Conservation (phyloP, 495 filamentous ascomycete genomes). For the Friedmanniomyces endolithicus region DNA sequence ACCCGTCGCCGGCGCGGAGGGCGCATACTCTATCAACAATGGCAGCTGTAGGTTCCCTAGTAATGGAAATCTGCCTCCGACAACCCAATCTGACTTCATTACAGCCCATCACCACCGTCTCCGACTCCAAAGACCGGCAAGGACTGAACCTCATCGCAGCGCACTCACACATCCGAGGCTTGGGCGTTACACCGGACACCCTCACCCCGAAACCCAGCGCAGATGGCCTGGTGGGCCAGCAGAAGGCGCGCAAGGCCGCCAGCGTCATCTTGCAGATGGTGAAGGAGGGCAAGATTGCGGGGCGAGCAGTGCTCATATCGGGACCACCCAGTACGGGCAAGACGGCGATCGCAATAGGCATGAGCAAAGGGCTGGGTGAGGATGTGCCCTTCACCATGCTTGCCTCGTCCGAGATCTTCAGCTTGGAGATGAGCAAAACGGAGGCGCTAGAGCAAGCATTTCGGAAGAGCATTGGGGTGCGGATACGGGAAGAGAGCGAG, state of each 20-base stretch:
- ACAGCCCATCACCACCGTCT: slow-evolving; percentile 80
- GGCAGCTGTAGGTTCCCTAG: too few species aligned
- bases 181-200: slow-evolving; percentile 86
- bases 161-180: slow-evolving; percentile 92
- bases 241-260: slow-evolving; percentile 90
- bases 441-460: slow-evolving; percentile 97
- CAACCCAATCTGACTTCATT: neutral
- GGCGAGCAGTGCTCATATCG: slow-evolving; percentile 86
- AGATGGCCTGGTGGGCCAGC: slow-evolving; percentile 93
- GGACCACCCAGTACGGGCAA: slow-evolving; percentile 97
- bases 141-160: slow-evolving; percentile 94
- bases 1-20: too few species aligned
- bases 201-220: slow-evolving; percentile 76
- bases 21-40: too few species aligned
- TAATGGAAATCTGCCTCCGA: too few species aligned
- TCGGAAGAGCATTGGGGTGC: slow-evolving; percentile 87
- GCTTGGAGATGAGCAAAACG: slow-evolving; percentile 96
- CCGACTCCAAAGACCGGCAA: slow-evolving; percentile 85
- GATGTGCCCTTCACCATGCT: slow-evolving; percentile 96
- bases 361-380: slow-evolving; percentile 85
- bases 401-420: slow-evolving; percentile 92
- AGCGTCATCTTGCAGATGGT: slow-evolving; percentile 96
- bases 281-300: slow-evolving; percentile 95
- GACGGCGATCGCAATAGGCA: slow-evolving; percentile 96
- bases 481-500: slow-evolving; percentile 96